These are phyloP conservation scores for Fusarium camptoceras DNA, from an alignment of 2,329 filamentous ascomycete species.

Conservation along the genomic window DNA sequence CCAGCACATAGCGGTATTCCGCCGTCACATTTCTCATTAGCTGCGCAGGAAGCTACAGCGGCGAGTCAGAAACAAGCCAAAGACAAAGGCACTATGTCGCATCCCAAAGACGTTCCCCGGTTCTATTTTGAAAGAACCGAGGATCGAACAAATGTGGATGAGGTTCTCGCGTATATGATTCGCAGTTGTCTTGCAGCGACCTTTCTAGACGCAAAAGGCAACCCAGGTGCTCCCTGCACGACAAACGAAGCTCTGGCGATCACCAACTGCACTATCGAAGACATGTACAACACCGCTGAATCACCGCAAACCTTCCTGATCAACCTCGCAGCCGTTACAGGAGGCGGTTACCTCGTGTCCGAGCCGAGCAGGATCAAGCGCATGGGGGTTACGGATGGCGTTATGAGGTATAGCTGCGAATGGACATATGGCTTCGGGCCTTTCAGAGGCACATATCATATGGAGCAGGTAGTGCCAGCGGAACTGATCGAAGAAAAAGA, in stretches of 20 bases:
- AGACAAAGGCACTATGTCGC: conserved; percentile 6
- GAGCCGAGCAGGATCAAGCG: conserved; percentile 56
- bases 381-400: conserved; percentile 55
- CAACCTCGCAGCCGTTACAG: conserved; percentile 68
- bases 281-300: conserved; percentile 62
- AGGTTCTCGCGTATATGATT: conserved; percentile 67
- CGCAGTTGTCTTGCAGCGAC: conserved; percentile 61
- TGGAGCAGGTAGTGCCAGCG: conserved; percentile 62
- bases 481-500: conserved; percentile 55
- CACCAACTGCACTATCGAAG: conserved; percentile 64
- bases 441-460: conserved; percentile 64
- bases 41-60: conserved; percentile 31
- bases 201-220: conserved; percentile 64
- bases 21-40: conserved; percentile 35
- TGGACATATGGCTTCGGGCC: conserved; percentile 69
- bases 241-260: conserved; percentile 67
- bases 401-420: conserved; percentile 61
- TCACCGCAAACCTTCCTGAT: conserved; percentile 68
- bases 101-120: conserved; percentile 39
- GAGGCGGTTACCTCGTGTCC: conserved; percentile 63
- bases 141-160: conserved; percentile 67
- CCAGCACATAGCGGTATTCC: conserved; percentile 7
- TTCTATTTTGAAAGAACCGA: conserved; percentile 53
- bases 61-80: conserved; percentile 14
- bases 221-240: conserved; percentile 56